Conservation (phyloP, 139 green algal species). For the Trebouxia sp. region DNA sequence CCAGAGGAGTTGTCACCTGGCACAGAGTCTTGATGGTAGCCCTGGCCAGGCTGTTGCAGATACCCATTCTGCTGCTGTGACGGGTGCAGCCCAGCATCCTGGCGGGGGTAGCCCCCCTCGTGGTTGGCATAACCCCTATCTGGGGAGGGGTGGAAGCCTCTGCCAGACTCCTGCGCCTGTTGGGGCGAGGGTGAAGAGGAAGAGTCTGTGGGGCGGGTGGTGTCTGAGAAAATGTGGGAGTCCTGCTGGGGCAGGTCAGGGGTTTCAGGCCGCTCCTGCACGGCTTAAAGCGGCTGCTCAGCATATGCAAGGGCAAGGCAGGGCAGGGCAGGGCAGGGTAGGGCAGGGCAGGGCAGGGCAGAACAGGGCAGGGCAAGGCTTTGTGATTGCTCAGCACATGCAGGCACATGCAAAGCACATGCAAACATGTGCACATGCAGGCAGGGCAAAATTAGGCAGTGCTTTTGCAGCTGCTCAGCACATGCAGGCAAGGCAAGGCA, state of each 20-base stretch:
- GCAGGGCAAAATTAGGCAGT: no score
- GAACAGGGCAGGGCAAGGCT: no score
- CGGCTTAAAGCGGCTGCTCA: not conserved
- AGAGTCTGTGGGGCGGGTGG: not conserved
- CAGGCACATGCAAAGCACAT: no score
- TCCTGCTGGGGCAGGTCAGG: constrained; percentile 20
- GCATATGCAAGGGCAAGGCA: not conserved
- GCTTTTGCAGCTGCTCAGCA: no score
- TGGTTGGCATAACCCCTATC: no score
- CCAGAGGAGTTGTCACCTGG: not conserved
- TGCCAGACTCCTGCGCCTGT: not conserved
- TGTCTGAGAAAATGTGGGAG: constrained; percentile 1
- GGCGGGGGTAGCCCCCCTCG: not conserved
- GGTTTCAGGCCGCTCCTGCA: not conserved
- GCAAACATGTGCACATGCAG: no score
- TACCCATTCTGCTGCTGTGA: no score
- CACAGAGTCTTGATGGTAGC: not conserved
- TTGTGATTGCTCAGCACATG: no score
- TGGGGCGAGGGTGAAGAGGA: not conserved
- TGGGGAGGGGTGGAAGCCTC: not conserved
- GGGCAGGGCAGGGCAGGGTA: no score
- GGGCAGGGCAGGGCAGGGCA: no score
- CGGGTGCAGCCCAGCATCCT: not conserved
- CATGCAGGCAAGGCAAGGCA: no score
- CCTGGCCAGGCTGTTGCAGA: no score